These are phyloP conservation scores for Yamadazyma sp. DNA, from an alignment of 805 yeast species.

Conservation along the genomic window DNA sequence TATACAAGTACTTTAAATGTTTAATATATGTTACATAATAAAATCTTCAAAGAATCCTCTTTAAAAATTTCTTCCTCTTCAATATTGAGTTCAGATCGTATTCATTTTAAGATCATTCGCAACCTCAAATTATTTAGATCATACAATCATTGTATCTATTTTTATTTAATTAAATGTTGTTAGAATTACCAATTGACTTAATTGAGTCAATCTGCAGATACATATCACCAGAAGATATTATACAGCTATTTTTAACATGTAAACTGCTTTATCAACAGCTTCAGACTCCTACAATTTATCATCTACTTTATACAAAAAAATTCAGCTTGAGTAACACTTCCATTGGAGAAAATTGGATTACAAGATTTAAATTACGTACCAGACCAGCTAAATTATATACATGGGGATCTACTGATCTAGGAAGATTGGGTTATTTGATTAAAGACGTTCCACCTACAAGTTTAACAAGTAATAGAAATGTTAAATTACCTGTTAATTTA, in stretches of 20 bases:
- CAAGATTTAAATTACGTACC: constrained; percentile 40
- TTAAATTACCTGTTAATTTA: constrained; percentile 38
- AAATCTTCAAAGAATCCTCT: too few relatives aligned
- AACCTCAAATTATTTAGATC: too few relatives aligned
- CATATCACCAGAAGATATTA: constrained; percentile 38
- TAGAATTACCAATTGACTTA: constrained; percentile 5
- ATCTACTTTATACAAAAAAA: constrained; percentile 35
- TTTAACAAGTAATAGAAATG: constrained; percentile 21
- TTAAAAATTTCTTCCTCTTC: too few relatives aligned
- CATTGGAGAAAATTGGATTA: constrained; percentile 48
- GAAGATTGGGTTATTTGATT: constrained; percentile 45
- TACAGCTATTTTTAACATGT: constrained; percentile 36
- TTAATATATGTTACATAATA: too few relatives aligned
- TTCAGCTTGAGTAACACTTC: constrained; percentile 44
- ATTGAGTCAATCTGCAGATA: constrained; percentile 11
- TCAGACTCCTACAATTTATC: constrained; percentile 17
- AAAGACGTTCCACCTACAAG: constrained; percentile 22
- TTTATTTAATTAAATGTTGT: too few relatives aligned
- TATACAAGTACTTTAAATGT: too few relatives aligned
- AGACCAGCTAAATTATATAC: constrained; percentile 39
- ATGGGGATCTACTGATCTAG: constrained; percentile 47
- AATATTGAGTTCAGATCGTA: too few relatives aligned
- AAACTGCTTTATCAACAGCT: constrained; percentile 29
- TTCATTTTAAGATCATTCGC: too few relatives aligned
- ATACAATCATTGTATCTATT: too few relatives aligned